Conservation (phyloP, 306 rosid species). For the Acacia crassicarpa region DNA sequence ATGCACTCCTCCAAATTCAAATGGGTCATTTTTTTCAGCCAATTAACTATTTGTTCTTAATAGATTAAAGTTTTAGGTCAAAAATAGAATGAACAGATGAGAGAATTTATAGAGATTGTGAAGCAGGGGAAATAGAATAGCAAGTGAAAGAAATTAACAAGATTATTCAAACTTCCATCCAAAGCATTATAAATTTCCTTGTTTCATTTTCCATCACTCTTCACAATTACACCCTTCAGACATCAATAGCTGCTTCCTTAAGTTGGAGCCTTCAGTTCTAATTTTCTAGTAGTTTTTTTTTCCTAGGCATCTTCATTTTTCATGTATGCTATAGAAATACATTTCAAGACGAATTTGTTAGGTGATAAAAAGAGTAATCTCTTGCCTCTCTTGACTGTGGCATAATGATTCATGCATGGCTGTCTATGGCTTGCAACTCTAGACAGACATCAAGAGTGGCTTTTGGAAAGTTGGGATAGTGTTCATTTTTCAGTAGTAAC, state of each 20-base stretch:
- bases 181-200: not conserved
- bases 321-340: not conserved
- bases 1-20: not conserved
- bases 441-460: not conserved
- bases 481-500: not conserved
- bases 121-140: not conserved
- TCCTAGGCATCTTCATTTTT: slow-evolving; percentile 10
- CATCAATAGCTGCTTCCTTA: not conserved
- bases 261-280: not conserved
- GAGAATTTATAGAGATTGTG: not conserved
- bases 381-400: too few relatives aligned
- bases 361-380: not conserved
- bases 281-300: not conserved
- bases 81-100: not conserved
- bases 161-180: not conserved
- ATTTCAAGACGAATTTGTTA: not conserved
- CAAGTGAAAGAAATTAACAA: not conserved
- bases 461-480: slow-evolving; percentile 3
- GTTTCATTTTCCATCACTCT: not conserved
- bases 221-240: not conserved
- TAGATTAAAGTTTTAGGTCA: not conserved
- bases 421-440: not conserved
- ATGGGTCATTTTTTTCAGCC: not conserved
- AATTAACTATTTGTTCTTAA: not conserved
- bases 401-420: not conserved